These are phyloP conservation scores for Asclepias syriaca DNA, from an alignment of 257 asterid species.

Conservation along the genomic window DNA sequence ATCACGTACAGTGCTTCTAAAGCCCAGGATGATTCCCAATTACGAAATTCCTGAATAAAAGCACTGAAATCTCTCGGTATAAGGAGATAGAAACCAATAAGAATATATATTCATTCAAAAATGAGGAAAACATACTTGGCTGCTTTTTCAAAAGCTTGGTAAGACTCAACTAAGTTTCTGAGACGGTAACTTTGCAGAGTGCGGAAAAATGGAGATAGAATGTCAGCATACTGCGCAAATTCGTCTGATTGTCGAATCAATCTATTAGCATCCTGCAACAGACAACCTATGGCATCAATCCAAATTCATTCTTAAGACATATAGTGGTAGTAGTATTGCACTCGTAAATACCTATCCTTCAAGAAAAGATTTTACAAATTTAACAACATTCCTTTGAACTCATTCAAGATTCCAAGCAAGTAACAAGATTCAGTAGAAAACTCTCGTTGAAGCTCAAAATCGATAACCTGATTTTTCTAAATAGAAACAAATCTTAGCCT, in stretches of 20 bases:
- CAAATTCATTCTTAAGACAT: background rate
- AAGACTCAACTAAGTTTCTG: conserved; percentile 62
- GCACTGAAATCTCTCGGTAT: conserved; percentile 60
- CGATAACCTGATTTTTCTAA: background rate
- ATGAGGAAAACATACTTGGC: conserved; percentile 65
- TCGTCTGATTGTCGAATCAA: conserved; percentile 69
- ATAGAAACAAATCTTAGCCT: background rate
- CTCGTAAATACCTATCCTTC: too few species aligned
- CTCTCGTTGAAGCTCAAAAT: background rate
- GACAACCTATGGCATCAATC: conserved; percentile 6
- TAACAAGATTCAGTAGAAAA: background rate
- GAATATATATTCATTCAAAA: conserved; percentile 5
- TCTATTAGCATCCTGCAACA: conserved; percentile 77
- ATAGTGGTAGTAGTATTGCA: too few species aligned
- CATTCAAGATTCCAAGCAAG: background rate
- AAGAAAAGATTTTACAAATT: too few species aligned
- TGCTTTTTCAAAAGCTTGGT: conserved; percentile 77
- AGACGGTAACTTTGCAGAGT: conserved; percentile 77
- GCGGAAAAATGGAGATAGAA: conserved; percentile 68
- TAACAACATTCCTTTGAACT: too few species aligned
- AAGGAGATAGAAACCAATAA: conserved; percentile 26
- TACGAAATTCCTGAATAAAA: conserved; percentile 93
- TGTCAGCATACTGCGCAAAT: conserved; percentile 68
- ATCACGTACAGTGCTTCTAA: conserved; percentile 78
- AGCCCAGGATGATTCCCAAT: conserved; percentile 98